Evolutionary conservation across 1,284 basidiomycete genomes (phyloP), one percentile per base, ranked within the genome.

Genomic region (Fomitopsis pinicola): DNA sequence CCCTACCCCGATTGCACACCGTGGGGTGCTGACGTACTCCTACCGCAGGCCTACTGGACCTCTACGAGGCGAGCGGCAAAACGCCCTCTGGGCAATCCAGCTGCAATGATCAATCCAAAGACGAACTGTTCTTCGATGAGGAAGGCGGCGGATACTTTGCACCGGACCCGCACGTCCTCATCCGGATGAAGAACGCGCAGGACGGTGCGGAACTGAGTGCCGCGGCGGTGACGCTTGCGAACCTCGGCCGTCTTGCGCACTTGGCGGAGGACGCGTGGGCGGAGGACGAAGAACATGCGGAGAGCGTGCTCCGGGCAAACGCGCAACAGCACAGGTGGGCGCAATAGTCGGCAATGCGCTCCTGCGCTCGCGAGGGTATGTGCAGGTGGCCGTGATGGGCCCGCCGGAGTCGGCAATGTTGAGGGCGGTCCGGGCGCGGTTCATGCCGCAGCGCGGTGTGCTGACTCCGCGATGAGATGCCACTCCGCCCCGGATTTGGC

Each of bases 131-230:
- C 67, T 78, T 74, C 66, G 79, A 81, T 61, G 54, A 67, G 1
- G 65, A 73, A 19, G 70, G 64, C n/a, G 75, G 77, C 14, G 79
- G 78, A 5, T 81, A 79, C 66, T 80, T 74, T 62, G 74, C 76
- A 2, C 73, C 75, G 0, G 77, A 79, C 59, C 70, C 69, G 46
- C 72, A 75, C 61, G 75, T 80, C 42, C 65, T 80, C 28, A 69
- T 79, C 7, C 69, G 78, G 8, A 73, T 78, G 73, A 79, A 80
- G 65, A 78, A 79, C 46, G 67, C 70, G 3, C 71, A 72, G 74
- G 79, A 81, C 58, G 77, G 78, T 3, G 78, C 78, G 0, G 79
- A 81, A 66, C 79, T 79, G 1, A 77, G 77, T 19, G 76, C 78
- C 1, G 71, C 68, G 10, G 77, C 77, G 1, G 66, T 79, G 3